These are phyloP conservation scores for Vanrija sp. DNA, from an alignment of 1,284 basidiomycete genomes.

Conservation along the genomic window DNA sequence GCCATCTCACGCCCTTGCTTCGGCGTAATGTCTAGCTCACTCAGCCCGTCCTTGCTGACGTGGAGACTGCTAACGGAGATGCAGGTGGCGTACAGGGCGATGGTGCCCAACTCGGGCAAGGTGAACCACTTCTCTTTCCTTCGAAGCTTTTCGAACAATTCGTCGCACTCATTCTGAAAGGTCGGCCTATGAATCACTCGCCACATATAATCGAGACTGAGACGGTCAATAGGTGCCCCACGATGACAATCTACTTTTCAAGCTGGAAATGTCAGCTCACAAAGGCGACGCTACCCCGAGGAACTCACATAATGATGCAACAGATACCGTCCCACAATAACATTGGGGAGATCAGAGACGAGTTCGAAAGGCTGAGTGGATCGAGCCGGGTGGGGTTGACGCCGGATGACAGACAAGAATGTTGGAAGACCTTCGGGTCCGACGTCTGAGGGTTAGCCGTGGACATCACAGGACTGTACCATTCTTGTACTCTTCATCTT, in stretches of 20 bases:
- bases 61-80: slow-evolving; percentile 23
- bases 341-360: too few species aligned
- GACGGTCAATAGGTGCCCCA: too few species aligned
- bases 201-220: slow-evolving; percentile 14
- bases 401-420: too few species aligned
- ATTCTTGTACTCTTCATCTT: too few species aligned
- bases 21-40: slow-evolving; percentile 27
- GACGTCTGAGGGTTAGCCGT: too few species aligned
- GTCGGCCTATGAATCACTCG: slow-evolving; percentile 23
- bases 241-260: not conserved
- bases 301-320: too few species aligned
- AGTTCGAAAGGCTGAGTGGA: too few species aligned
- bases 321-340: too few species aligned
- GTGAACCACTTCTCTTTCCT: slow-evolving; percentile 10
- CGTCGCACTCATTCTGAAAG: slow-evolving; percentile 17
- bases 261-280: not conserved
- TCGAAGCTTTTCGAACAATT: slow-evolving; percentile 13
- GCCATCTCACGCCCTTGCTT: slow-evolving; percentile 31
- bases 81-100: slow-evolving; percentile 23
- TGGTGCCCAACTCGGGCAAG: slow-evolving; percentile 17
- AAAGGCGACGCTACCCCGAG: too few species aligned
- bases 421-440: too few species aligned
- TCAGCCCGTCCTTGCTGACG: slow-evolving; percentile 19
- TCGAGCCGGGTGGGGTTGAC: too few species aligned
- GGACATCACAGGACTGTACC: too few species aligned